These are phyloP conservation scores for Diversispora epigaea DNA, from an alignment of 192 early-diverging fungal genomes.

Conservation along the genomic window DNA sequence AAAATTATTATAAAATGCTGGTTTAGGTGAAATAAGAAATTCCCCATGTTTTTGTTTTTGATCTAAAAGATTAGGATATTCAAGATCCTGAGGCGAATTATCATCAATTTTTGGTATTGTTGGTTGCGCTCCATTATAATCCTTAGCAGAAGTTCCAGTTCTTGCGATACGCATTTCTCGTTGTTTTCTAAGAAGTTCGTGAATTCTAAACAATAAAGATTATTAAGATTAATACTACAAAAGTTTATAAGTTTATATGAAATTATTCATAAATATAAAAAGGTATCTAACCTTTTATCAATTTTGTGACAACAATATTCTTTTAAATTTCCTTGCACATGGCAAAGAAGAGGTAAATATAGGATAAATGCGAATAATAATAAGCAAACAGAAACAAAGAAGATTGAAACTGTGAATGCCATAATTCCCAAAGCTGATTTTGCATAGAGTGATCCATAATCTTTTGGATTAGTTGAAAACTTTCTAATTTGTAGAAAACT, in stretches of 20 bases:
- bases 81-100: no score
- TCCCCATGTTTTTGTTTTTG: no score
- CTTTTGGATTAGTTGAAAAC: neutral
- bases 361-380: constrained; percentile 58
- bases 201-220: neutral
- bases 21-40: no score
- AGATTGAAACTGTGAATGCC: constrained; percentile 59
- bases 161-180: neutral
- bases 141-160: neutral
- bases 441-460: neutral
- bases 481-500: constrained; percentile 33
- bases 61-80: no score
- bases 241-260: neutral
- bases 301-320: constrained; percentile 81
- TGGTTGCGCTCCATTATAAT: no score
- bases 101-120: no score
- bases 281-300: constrained; percentile 63
- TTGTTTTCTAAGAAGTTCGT: neutral
- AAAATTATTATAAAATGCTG: no score
- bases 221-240: neutral
- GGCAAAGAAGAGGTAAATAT: constrained; percentile 68
- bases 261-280: neutral
- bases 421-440: constrained; percentile 24
- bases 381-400: constrained; percentile 47
- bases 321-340: constrained; percentile 75